Conservation (phyloP, 2,329 filamentous ascomycete genomes). For the Stachybotrys elegans region DNA sequence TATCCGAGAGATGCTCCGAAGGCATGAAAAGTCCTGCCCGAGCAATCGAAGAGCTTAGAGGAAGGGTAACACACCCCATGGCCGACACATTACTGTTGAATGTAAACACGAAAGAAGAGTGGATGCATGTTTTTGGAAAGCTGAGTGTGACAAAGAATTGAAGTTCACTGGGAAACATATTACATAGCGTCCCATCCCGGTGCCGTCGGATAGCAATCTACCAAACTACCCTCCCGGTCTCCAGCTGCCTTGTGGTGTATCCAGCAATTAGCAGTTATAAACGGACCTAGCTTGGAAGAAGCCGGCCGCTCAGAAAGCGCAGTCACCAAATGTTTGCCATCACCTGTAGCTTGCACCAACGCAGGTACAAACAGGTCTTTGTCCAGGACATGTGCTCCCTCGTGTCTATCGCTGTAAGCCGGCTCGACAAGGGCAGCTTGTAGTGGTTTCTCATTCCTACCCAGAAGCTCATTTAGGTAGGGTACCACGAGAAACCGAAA, state of each 20-base stretch:
- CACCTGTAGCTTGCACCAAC: not conserved
- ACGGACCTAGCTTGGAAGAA: not conserved
- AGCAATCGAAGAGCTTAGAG: not conserved
- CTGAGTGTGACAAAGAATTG: not conserved
- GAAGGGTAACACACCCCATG: not conserved
- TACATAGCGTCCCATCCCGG: not conserved
- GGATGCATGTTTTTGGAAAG: too few species aligned
- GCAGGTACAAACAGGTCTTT: too few species aligned
- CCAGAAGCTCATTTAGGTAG: not conserved
- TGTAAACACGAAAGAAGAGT: not conserved
- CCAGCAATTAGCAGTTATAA: constrained; percentile 2
- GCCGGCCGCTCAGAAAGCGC: not conserved
- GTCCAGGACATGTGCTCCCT: too few species aligned
- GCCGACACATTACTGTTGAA: not conserved
- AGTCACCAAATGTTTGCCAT: not conserved
- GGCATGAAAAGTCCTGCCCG: not conserved
- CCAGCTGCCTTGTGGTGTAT: not conserved
- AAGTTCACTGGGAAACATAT: not conserved
- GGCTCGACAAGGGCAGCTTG: not conserved
- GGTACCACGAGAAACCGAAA: constrained; percentile 1
- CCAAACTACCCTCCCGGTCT: not conserved
- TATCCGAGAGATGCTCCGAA: not conserved
- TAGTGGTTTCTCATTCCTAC: not conserved
- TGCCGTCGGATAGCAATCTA: constrained; percentile 1
- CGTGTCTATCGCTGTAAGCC: too few species aligned